Conservation (phyloP, 768 basidiomycete species). For the Sarcodon sp. region DNA sequence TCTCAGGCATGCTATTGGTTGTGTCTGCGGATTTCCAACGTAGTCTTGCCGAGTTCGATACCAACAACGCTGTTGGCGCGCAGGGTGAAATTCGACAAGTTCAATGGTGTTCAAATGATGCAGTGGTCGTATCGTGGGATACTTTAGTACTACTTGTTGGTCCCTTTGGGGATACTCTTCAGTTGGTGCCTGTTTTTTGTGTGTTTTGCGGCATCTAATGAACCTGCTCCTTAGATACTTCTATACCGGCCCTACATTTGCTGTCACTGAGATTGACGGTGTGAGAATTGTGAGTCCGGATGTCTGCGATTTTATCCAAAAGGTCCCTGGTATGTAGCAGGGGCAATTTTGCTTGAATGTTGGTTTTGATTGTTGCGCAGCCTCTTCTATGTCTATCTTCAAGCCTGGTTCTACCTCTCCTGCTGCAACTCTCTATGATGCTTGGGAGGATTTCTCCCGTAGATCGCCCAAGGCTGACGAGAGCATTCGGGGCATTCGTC, state of each 20-base stretch:
- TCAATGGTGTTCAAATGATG: conserved; percentile 96
- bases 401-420: conserved; percentile 88
- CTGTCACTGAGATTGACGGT: conserved; percentile 83
- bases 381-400: conserved; percentile 72
- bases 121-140: conserved; percentile 80
- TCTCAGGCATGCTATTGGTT: conserved; percentile 69
- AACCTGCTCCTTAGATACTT: conserved; percentile 42
- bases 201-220: background rate
- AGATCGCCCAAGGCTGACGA: conserved; percentile 91
- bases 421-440: conserved; percentile 85
- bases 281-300: conserved; percentile 73
- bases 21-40: conserved; percentile 92
- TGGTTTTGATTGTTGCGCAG: conserved; percentile 23
- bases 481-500: conserved; percentile 75
- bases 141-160: conserved; percentile 74
- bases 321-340: conserved; percentile 65
- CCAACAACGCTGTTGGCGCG: conserved; percentile 36
- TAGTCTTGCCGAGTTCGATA: conserved; percentile 80
- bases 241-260: conserved; percentile 64
- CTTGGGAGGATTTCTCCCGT: conserved; percentile 76
- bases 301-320: conserved; percentile 81
- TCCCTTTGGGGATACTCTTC: conserved; percentile 77
- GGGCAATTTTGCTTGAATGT: background rate
- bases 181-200: conserved; percentile 34
- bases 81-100: conserved; percentile 56